These are phyloP conservation scores for Boletus reticuloceps DNA, from an alignment of 768 basidiomycete genomes.

Conservation along the genomic window DNA sequence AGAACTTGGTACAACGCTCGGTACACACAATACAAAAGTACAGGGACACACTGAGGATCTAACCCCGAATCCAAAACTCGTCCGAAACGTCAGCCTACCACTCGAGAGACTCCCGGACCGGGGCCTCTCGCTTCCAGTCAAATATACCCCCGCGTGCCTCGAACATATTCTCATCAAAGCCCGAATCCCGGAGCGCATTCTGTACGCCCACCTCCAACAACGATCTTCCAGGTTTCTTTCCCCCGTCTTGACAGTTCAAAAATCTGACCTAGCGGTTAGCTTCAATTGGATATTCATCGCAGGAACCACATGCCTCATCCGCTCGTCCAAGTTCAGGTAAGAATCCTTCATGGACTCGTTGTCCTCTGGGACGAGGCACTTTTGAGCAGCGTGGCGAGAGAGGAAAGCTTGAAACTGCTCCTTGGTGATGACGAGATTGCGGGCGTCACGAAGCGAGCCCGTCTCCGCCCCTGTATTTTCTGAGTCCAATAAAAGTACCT, in stretches of 20 bases:
- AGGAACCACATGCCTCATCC: background rate
- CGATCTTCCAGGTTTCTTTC: background rate
- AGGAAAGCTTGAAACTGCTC: background rate
- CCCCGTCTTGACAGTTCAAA: background rate
- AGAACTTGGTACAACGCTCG: no score
- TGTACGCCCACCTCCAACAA: background rate
- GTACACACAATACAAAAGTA: no score
- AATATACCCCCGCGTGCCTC: background rate
- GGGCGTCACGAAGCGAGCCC: slow-evolving; percentile 33
- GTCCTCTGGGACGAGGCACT: background rate
- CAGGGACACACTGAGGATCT: no score
- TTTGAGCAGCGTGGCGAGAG: background rate
- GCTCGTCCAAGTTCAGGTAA: background rate
- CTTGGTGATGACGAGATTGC: slow-evolving; percentile 29
- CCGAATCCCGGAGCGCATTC: background rate
- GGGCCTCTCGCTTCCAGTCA: background rate
- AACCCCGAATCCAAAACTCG: no score
- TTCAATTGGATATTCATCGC: no score
- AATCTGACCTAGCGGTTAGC: background rate
- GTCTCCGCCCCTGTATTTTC: slow-evolving; percentile 34
- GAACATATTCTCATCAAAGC: background rate
- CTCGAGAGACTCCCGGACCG: background rate
- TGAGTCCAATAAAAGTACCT: slow-evolving; percentile 35
- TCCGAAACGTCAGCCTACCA: no score
- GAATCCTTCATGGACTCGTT: slow-evolving; percentile 4